Conservation (phyloP, 78 protist genomes). For the Dictyostelium firmibasis region DNA sequence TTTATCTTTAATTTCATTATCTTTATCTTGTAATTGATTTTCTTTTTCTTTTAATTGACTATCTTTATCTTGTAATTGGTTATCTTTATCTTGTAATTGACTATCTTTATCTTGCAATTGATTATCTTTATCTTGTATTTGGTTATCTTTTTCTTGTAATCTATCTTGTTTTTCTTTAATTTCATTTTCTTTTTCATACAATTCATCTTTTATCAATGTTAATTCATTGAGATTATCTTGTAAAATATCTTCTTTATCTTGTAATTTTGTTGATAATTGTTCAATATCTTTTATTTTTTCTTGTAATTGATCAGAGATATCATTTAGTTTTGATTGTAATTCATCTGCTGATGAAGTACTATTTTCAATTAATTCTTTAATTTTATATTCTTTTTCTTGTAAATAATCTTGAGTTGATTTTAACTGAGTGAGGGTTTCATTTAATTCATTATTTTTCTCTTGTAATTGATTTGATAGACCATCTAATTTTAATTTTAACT, state of each 20-base stretch:
- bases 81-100: not conserved
- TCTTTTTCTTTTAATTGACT: not conserved
- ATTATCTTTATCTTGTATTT: not conserved
- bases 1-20: not conserved
- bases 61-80: not conserved
- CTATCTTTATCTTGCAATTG: not conserved
- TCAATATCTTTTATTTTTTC: not conserved
- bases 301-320: not conserved
- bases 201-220: too few relatives aligned
- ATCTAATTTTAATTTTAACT: not conserved
- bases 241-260: too few relatives aligned
- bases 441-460: not conserved
- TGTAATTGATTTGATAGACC: not conserved
- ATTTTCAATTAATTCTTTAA: not conserved
- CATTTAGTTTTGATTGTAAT: not conserved
- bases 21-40: not conserved
- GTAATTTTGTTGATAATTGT: not conserved
- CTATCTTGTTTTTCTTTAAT: not conserved
- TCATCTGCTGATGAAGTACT: not conserved
- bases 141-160: not conserved
- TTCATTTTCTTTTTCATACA: not conserved
- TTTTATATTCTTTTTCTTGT: not conserved
- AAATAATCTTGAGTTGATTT: not conserved
- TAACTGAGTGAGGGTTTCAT: not conserved
- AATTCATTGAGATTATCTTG: too few relatives aligned